Percentiles rank a stretch among this genome's conserved stretches.
Conservation (phyloP, 2,329 filamentous ascomycete genomes). For the Cryphonectria nitschkei region DNA sequence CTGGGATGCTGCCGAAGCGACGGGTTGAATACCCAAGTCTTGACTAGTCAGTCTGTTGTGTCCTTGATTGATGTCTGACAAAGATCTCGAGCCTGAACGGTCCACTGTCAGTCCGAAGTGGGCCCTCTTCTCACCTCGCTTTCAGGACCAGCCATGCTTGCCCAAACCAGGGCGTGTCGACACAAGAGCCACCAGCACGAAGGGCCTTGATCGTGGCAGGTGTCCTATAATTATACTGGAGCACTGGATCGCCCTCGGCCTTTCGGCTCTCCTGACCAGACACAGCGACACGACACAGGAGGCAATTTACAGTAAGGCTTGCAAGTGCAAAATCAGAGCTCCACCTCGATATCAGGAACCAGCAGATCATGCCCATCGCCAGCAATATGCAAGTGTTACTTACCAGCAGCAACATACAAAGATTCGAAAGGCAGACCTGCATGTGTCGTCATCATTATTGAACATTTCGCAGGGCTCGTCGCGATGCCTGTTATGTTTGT, state of each 20-base stretch:
- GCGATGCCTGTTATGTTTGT: not conserved
- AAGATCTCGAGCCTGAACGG: not conserved
- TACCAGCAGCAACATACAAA: not conserved
- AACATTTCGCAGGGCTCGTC: not conserved
- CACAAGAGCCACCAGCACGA: not conserved
- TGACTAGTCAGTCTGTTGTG: not conserved
- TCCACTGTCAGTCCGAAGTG: constrained; percentile 3
- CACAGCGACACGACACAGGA: not conserved
- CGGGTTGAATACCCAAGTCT: not conserved
- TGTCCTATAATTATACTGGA: not conserved
- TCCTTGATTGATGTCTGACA: not conserved
- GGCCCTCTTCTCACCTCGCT: constrained; percentile 3
- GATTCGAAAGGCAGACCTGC: not conserved
- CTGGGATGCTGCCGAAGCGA: not conserved
- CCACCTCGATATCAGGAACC: not conserved
- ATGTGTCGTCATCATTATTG: not conserved
- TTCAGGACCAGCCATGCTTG: constrained; percentile 4
- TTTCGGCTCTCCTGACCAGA: not conserved
- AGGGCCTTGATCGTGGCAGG: not conserved
- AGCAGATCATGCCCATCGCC: not conserved
- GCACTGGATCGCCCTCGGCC: not conserved
- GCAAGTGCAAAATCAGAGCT: not conserved
- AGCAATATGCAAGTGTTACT: not conserved
- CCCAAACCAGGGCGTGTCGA: not conserved
- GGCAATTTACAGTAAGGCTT: not conserved